Percentiles rank a stretch among this genome's conserved stretches.
These are phyloP conservation scores for Bassia scoparia DNA, from an alignment of 148 eudicot genomes.

Conservation along the genomic window DNA sequence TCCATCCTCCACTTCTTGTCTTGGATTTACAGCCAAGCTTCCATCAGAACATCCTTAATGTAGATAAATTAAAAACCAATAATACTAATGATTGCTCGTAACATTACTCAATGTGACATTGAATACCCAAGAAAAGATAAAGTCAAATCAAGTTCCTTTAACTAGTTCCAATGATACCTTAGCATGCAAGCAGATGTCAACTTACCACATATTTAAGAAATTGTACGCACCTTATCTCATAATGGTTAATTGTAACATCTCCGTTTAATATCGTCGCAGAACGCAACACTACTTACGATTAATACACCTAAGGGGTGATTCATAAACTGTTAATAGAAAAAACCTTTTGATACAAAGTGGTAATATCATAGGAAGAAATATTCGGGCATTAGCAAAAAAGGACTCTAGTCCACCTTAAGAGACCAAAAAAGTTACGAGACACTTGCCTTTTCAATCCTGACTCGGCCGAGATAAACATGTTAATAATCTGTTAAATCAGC, in stretches of 20 bases:
- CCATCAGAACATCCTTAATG: too few relatives aligned
- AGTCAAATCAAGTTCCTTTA: neutral
- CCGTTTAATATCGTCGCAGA: conserved; percentile 95
- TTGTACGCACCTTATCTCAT: conserved; percentile 98
- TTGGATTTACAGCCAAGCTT: conserved; percentile 97
- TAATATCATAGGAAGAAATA: neutral
- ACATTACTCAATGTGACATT: too few relatives aligned
- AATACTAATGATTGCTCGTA: too few relatives aligned
- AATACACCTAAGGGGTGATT: neutral
- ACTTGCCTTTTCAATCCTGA: conserved; percentile 6
- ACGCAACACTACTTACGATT: conserved; percentile 78
- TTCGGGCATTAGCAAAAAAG: neutral
- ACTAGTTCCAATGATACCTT: conserved; percentile 45
- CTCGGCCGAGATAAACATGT: neutral
- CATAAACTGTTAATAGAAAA: neutral
- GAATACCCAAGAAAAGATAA: conserved; percentile 37
- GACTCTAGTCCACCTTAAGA: neutral
- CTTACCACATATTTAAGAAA: conserved; percentile 88
- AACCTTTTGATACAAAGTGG: neutral
- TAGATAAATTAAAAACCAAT: too few relatives aligned
- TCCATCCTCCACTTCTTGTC: conserved; percentile 99
- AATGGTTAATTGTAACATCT: conserved; percentile 89
- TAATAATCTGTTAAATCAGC: too few relatives aligned
- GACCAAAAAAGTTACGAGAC: neutral
- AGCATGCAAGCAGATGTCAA: conserved; percentile 98